Percentiles rank a stretch among this genome's conserved stretches.
Evolutionary conservation across 805 yeast species (phyloP).

Genomic region (Yamadazyma nakazawae): DNA sequence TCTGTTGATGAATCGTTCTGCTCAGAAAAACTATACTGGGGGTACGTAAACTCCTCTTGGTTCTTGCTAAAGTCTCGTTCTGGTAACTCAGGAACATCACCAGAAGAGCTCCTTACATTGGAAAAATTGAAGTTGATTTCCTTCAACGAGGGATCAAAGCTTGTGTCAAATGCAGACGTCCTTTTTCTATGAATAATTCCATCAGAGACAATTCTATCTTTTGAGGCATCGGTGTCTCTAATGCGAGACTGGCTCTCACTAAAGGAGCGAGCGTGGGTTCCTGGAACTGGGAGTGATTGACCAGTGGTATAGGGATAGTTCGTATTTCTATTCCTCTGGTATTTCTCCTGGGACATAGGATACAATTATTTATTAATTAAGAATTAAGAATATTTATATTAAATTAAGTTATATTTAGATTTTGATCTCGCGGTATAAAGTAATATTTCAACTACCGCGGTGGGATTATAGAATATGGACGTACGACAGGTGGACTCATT

Average conservation of each 20-base stretch:
- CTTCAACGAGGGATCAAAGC: slow-evolving; percentile 14
- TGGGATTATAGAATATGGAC: background rate
- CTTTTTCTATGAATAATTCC: slow-evolving; percentile 11
- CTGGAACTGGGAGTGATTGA: background rate
- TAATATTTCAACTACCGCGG: too few relatives aligned
- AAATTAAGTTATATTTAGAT: too few relatives aligned
- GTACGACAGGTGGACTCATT: background rate
- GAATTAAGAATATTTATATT: too few relatives aligned
- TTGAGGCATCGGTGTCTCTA: background rate
- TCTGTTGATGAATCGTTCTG: slow-evolving; percentile 6
- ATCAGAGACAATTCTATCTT: slow-evolving; percentile 12
- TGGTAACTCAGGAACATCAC: background rate
- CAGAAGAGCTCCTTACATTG: background rate
- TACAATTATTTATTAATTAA: too few relatives aligned
- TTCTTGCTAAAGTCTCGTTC: background rate
- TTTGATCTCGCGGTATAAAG: too few relatives aligned
- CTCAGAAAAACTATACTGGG: slow-evolving; percentile 7
- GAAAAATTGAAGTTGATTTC: slow-evolving; percentile 8
- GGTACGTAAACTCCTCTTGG: background rate
- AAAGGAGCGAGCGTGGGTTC: background rate
- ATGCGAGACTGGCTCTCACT: background rate
- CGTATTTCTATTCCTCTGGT: background rate
- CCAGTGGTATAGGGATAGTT: background rate
- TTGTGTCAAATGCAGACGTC: slow-evolving; percentile 15
- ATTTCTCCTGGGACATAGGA: background rate